Conservation (phyloP, 805 yeast species). For the Kodamaea hsintzibuensis region DNA sequence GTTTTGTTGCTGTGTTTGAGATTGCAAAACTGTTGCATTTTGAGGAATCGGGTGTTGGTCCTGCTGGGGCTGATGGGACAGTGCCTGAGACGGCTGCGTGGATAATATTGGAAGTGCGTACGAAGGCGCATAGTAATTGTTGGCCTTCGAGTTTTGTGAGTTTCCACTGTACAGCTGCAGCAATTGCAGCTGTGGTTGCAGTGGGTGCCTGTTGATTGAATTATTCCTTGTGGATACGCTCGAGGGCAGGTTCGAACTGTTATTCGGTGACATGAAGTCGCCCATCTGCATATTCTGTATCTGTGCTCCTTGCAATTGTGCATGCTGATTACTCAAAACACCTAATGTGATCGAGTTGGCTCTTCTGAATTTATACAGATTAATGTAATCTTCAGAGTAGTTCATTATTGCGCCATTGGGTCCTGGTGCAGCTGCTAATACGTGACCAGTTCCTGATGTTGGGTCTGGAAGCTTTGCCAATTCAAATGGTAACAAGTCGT, state of each 20-base stretch:
- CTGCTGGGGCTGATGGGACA: background rate
- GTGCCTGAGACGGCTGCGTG: conserved; percentile 1
- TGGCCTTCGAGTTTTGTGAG: background rate
- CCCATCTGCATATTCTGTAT: conserved; percentile 1
- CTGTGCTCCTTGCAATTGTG: background rate
- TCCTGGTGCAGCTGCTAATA: background rate
- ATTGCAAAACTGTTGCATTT: background rate
- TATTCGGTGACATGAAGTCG: conserved; percentile 2
- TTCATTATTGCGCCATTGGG: conserved; percentile 7
- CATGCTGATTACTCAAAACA: background rate
- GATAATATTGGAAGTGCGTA: conserved; percentile 4
- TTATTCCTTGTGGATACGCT: conserved; percentile 5
- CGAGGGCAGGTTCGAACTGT: conserved; percentile 4
- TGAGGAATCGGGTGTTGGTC: conserved; percentile 1
- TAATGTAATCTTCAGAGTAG: conserved; percentile 11
- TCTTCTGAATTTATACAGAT: conserved; percentile 9
- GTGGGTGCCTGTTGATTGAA: conserved; percentile 4
- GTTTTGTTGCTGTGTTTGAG: background rate
- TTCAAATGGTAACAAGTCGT: conserved; percentile 12
- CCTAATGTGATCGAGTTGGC: conserved; percentile 25
- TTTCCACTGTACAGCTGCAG: background rate
- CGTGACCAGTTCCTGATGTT: background rate
- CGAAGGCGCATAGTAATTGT: conserved; percentile 4
- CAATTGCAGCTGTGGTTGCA: conserved; percentile 1
- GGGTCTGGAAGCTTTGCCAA: conserved; percentile 7